phyloP scores from a whole-genome alignment of 1,284 basidiomycete genomes.

The Vanrija pseudolonga region DNA sequence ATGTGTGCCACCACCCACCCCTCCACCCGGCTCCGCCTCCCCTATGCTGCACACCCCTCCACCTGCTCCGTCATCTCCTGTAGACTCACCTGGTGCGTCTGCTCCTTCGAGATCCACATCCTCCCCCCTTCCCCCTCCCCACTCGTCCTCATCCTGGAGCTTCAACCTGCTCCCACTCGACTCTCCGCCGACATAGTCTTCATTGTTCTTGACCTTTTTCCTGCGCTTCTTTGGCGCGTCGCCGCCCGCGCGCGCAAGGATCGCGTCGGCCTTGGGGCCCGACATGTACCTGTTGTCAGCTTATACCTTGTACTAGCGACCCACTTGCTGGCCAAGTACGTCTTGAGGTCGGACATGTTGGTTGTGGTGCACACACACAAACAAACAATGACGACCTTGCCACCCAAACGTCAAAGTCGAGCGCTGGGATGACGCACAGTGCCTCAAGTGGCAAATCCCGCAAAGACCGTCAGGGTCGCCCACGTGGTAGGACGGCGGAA shows the following conservation, averaged over 20 bases:
- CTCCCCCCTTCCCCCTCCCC: slow-evolving; percentile 51
- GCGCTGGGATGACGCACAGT: background rate
- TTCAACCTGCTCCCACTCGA: slow-evolving; percentile 25
- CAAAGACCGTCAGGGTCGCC: slow-evolving; percentile 3
- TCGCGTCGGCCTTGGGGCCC: slow-evolving; percentile 93
- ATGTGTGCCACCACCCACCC: no score
- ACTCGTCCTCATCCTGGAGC: slow-evolving; percentile 51
- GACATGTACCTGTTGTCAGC: slow-evolving; percentile 72
- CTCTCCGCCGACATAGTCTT: slow-evolving; percentile 49
- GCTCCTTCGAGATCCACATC: slow-evolving; percentile 43
- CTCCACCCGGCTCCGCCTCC: no score
- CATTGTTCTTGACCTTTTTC: slow-evolving; percentile 67
- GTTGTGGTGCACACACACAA: background rate
- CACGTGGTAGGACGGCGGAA: background rate
- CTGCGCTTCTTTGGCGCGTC: slow-evolving; percentile 53
- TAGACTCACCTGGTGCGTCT: slow-evolving; percentile 50
- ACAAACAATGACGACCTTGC: background rate
- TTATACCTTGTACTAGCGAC: slow-evolving; percentile 1
- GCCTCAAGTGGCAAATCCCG: slow-evolving; percentile 21
- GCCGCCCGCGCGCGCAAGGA: slow-evolving; percentile 65
- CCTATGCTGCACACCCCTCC: no score
- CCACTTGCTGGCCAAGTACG: slow-evolving; percentile 54
- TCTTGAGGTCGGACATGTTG: slow-evolving; percentile 49
- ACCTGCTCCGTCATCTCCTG: no score
- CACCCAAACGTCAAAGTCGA: slow-evolving; percentile 7